Evolutionary conservation across 1,284 basidiomycete genomes (phyloP), one percentile per base, ranked within the genome.

Genomic region (Microbotryomycetes sp.): DNA sequence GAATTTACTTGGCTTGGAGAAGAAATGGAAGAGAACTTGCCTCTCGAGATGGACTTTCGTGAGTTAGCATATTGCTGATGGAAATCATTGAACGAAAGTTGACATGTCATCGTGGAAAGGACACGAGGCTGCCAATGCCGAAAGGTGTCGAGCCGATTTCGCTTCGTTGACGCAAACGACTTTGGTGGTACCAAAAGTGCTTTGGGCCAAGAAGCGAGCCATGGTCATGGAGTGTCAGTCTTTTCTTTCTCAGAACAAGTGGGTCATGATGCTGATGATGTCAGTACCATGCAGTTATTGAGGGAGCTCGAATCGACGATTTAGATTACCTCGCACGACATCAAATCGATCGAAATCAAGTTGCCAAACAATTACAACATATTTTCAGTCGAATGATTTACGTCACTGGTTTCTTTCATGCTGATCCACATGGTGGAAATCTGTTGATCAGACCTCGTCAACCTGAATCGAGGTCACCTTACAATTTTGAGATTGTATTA

Each of bases 331-430:
- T 99, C 7, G 86, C 88, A 36, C 77, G 85, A 49, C 82, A 92
- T 69, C 80, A 84, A 57, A 97, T 99, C 70, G 92, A 99, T 76
- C 82, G 94, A 58, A 99, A 72, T 49, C 55, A 56, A 29, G 68
- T 72, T 30, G 63, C 64, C 26, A 63, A 70, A 23, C 64, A 71
- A 55, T 71, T 79, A 7, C 73, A 74, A 2, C 67, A 73, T 64
- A 90, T 94, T 73, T 97, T 97, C 73, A 88, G 86, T 53, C 87
- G 86, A 73, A 98, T 98, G 96, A 90, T 98, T 23, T 97, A 97
- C 73, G 76, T 97, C 46, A 90, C 97, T 74, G 94, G 94, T 42
- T 77, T 85, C 82, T 89, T 90, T 74, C 87, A 89, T 77, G 88
- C 84, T 32, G 88, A 69, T 52, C 61, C 68, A 60, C 74, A 74